Conservation (phyloP, 73 alveolate species). For the Paraurostyla sp. region DNA sequence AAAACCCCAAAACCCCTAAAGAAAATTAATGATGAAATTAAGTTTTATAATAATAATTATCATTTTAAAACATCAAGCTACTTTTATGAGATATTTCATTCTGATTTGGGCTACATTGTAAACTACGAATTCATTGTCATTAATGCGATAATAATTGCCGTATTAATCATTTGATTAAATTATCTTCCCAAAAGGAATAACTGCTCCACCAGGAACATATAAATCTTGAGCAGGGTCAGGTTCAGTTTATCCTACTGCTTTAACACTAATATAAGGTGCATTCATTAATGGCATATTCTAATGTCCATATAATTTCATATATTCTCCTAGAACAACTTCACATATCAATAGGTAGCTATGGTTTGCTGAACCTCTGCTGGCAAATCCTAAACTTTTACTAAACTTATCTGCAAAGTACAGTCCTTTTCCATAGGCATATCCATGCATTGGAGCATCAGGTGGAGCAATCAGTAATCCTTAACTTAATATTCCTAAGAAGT, state of each 20-base stretch:
- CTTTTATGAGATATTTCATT: constrained; percentile 89
- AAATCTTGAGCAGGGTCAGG: constrained; percentile 91
- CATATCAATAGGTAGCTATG: constrained; percentile 83
- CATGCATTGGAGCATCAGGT: constrained; percentile 94
- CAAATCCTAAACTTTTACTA: constrained; percentile 87
- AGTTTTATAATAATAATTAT: too few relatives aligned
- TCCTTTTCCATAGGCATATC: constrained; percentile 98
- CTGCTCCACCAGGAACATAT: constrained; percentile 90
- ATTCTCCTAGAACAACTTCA: constrained; percentile 93
- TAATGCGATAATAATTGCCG: not conserved
- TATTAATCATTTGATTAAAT: constrained; percentile 61
- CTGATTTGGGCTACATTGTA: constrained; percentile 88
- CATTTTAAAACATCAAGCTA: too few relatives aligned
- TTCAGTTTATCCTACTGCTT: constrained; percentile 83
- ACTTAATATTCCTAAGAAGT: constrained; percentile 88
- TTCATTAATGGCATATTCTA: constrained; percentile 74
- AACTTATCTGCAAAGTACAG: constrained; percentile 97
- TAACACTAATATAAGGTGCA: constrained; percentile 78
- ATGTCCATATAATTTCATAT: constrained; percentile 64
- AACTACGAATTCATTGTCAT: constrained; percentile 94
- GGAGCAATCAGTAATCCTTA: constrained; percentile 93
- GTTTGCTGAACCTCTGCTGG: constrained; percentile 20
- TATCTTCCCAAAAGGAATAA: constrained; percentile 92
- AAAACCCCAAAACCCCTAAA: too few relatives aligned
- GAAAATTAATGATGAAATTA: too few relatives aligned